phyloP scores from a whole-genome alignment of 305 asterid genomes.

The Nicotiana rustica region DNA sequence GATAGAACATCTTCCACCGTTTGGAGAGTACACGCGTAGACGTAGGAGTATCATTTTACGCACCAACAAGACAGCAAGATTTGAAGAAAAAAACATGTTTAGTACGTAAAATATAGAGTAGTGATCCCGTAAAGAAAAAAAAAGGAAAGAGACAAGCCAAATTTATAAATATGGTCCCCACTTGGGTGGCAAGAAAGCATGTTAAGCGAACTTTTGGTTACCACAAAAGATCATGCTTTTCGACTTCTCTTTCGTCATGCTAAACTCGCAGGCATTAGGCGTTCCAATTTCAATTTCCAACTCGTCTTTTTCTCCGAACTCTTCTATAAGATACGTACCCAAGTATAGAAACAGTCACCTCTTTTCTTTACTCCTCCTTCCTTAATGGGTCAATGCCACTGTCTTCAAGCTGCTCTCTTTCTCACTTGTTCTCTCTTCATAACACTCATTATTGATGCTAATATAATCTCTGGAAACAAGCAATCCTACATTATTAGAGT shows the following conservation, averaged over 20 bases:
- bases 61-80: neutral
- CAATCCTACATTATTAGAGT: conserved; percentile 72
- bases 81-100: neutral
- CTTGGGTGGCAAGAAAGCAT: neutral
- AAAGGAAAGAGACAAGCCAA: neutral
- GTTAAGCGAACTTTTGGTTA: neutral
- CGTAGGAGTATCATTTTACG: neutral
- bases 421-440: conserved; percentile 8
- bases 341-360: neutral
- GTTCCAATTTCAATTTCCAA: neutral
- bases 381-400: conserved; percentile 2
- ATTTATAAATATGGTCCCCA: neutral
- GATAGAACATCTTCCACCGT: neutral
- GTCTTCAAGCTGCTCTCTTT: neutral
- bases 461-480: neutral
- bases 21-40: neutral
- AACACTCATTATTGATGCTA: neutral
- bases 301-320: neutral
- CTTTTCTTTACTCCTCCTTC: neutral
- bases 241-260: conserved; percentile 23
- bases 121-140: neutral
- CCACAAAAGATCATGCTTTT: conserved; percentile 13
- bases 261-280: conserved; percentile 16
- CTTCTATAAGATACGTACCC: neutral
- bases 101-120: neutral